Percentiles rank a stretch among this genome's conserved stretches.
These are phyloP conservation scores for Boletus rex-veris DNA, from an alignment of 768 basidiomycete species.

Conservation along the genomic window DNA sequence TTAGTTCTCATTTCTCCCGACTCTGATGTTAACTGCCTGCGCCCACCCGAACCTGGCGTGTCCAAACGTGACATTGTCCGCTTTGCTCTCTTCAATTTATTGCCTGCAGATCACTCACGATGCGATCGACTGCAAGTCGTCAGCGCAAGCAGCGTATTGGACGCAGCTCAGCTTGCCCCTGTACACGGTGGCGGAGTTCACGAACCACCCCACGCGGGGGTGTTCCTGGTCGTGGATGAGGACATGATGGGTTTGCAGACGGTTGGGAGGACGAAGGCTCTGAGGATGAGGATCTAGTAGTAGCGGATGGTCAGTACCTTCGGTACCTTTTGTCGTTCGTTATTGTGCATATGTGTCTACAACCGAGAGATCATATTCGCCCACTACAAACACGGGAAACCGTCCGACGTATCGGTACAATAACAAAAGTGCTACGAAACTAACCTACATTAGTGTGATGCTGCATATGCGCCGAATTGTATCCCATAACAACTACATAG, in stretches of 20 bases:
- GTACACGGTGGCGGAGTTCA: too few relatives aligned
- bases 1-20: constrained; percentile 25
- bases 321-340: too few relatives aligned
- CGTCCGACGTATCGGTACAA: too few relatives aligned
- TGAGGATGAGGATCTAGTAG: constrained; percentile 19
- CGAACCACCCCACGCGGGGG: neutral
- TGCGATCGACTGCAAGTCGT: constrained; percentile 36
- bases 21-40: constrained; percentile 18
- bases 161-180: neutral
- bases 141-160: neutral
- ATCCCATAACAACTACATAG: too few relatives aligned
- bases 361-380: too few relatives aligned
- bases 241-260: constrained; percentile 8
- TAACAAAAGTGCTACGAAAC: too few relatives aligned
- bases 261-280: constrained; percentile 12
- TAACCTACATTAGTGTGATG: too few relatives aligned
- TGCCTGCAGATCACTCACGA: constrained; percentile 58
- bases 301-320: too few relatives aligned
- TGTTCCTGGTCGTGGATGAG: constrained; percentile 2
- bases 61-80: constrained; percentile 11
- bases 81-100: constrained; percentile 29
- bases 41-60: constrained; percentile 32
- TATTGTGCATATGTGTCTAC: too few relatives aligned
- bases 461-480: too few relatives aligned
- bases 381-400: too few relatives aligned